These are phyloP conservation scores for Buxus sempervirens DNA, from an alignment of 164 flowering plant species.

Conservation along the genomic window DNA sequence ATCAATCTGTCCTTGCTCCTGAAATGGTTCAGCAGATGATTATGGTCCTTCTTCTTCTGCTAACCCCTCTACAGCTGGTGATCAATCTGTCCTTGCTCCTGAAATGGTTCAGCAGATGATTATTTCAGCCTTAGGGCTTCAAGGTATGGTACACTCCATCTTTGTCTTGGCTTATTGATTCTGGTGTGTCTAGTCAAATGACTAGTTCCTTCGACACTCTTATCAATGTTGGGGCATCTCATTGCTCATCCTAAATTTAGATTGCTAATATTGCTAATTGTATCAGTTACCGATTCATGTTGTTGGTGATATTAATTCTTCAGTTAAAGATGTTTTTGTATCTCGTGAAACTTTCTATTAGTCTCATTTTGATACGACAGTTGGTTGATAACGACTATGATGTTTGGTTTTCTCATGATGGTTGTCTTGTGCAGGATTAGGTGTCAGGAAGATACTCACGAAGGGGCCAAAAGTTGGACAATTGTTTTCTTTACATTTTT, in stretches of 20 bases:
- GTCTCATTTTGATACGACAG: background rate
- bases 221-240: background rate
- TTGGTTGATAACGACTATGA: slow-evolving; percentile 4
- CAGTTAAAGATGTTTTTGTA: background rate
- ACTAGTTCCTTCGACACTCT: background rate
- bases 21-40: too few relatives aligned
- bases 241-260: background rate
- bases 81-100: background rate
- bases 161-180: slow-evolving; percentile 12
- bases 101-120: too few relatives aligned
- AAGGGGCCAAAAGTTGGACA: too few relatives aligned
- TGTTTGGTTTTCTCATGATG: too few relatives aligned
- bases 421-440: background rate
- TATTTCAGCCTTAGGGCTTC: slow-evolving; percentile 6
- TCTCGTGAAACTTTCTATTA: background rate
- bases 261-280: slow-evolving; percentile 6
- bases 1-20: too few relatives aligned
- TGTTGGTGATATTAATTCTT: slow-evolving; percentile 1
- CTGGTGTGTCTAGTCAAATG: slow-evolving; percentile 10
- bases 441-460: slow-evolving; percentile 2
- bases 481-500: slow-evolving; percentile 4
- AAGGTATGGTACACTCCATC: slow-evolving; percentile 2
- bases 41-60: background rate
- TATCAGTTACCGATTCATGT: background rate
- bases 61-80: too few relatives aligned